These are phyloP conservation scores for Emericellopsis cladophorae DNA, from an alignment of 2,329 filamentous ascomycete genomes.

Conservation along the genomic window DNA sequence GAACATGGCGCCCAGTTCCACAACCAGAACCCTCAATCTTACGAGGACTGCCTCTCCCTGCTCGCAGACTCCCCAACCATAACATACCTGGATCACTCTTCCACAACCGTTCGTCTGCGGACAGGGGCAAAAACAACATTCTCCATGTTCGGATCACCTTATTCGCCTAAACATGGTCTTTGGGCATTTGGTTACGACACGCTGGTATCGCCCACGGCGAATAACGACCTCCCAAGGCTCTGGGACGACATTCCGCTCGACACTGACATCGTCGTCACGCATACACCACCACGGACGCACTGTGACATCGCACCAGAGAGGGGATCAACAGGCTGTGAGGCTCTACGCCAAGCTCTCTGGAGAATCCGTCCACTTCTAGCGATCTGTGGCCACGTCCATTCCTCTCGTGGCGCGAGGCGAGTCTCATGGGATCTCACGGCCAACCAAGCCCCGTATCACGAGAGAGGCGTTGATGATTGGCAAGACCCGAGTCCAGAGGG, in stretches of 20 bases:
- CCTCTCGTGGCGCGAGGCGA: conserved; percentile 49
- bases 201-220: conserved; percentile 7
- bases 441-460: conserved; percentile 27
- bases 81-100: conserved; percentile 51
- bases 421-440: conserved; percentile 44
- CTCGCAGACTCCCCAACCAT: conserved; percentile 41
- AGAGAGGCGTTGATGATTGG: conserved; percentile 35
- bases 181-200: conserved; percentile 58
- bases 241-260: conserved; percentile 52
- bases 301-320: conserved; percentile 34
- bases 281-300: conserved; percentile 52
- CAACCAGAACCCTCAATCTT: conserved; percentile 40
- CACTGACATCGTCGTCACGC: conserved; percentile 56
- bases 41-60: conserved; percentile 38
- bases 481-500: conserved; percentile 42
- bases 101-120: conserved; percentile 25
- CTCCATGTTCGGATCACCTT: conserved; percentile 60
- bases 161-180: conserved; percentile 38
- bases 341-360: conserved; percentile 43
- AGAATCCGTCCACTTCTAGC: conserved; percentile 49
- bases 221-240: conserved; percentile 19
- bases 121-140: conserved; percentile 40
- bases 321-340: conserved; percentile 43
- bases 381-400: conserved; percentile 63
- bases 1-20: conserved; percentile 41